Percentiles rank a stretch among this genome's conserved stretches.
phyloP scores from a whole-genome alignment of 2,329 filamentous ascomycete species.

The Xylaria sp. region DNA sequence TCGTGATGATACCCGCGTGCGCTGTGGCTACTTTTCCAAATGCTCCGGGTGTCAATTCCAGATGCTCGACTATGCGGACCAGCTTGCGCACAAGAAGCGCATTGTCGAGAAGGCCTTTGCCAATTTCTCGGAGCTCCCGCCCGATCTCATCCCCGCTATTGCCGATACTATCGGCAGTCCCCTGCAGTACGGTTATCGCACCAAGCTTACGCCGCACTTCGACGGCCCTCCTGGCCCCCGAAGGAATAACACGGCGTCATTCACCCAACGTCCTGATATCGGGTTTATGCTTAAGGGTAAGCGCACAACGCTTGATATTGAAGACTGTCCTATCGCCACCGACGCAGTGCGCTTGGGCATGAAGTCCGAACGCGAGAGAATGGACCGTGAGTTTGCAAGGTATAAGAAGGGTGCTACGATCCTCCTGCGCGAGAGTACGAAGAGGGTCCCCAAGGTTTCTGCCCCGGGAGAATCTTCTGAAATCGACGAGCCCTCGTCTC shows the following conservation, averaged over 20 bases:
- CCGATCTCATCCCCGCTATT: slow-evolving; percentile 78
- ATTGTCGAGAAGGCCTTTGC: slow-evolving; percentile 91
- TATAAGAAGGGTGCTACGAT: slow-evolving; percentile 89
- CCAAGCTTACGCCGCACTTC: slow-evolving; percentile 97
- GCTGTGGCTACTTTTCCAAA: slow-evolving; percentile 85
- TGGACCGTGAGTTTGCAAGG: slow-evolving; percentile 73
- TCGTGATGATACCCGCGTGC: slow-evolving; percentile 79
- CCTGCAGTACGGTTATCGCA: slow-evolving; percentile 91
- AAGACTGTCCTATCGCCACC: slow-evolving; percentile 96
- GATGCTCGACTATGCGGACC: slow-evolving; percentile 90
- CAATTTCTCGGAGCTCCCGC: slow-evolving; percentile 87
- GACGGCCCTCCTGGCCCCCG: slow-evolving; percentile 73
- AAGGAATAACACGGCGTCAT: slow-evolving; percentile 60
- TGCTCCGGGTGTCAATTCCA: slow-evolving; percentile 98
- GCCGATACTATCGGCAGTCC: slow-evolving; percentile 90
- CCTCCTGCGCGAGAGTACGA: slow-evolving; percentile 85
- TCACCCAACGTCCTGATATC: slow-evolving; percentile 77
- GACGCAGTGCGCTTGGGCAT: slow-evolving; percentile 84
- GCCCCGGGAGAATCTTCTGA: slow-evolving; percentile 15
- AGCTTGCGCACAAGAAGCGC: slow-evolving; percentile 83
- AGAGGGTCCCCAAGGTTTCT: slow-evolving; percentile 66
- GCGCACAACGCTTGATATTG: slow-evolving; percentile 86
- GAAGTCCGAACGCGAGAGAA: slow-evolving; percentile 78
- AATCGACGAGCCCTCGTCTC: slow-evolving; percentile 47
- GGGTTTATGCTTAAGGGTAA: slow-evolving; percentile 92